These are phyloP conservation scores for Helotiales sp. DNA, from an alignment of 2,329 filamentous ascomycete species.

Conservation along the genomic window DNA sequence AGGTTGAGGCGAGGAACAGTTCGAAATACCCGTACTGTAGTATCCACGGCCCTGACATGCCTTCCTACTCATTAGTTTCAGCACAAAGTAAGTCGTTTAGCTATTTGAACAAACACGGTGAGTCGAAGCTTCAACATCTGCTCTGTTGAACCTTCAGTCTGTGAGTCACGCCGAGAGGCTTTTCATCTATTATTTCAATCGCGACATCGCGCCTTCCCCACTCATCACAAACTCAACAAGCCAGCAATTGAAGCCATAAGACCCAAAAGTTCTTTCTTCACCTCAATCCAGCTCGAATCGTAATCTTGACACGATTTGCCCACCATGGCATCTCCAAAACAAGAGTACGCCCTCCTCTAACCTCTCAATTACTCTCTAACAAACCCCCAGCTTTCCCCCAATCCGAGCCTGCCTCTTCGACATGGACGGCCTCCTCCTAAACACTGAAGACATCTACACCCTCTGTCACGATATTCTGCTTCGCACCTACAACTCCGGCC, in stretches of 20 bases:
- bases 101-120: not conserved
- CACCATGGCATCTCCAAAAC: constrained; percentile 17
- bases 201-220: not conserved
- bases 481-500: constrained; percentile 67
- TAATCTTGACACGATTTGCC: no score
- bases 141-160: not conserved
- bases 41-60: no score
- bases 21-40: no score
- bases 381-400: constrained; percentile 62
- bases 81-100: not conserved
- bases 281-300: no score
- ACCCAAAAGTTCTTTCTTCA: no score
- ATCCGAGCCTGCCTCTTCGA: constrained; percentile 94
- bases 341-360: constrained; percentile 17
- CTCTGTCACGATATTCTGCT: constrained; percentile 81
- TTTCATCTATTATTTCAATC: not conserved
- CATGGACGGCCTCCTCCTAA: constrained; percentile 95
- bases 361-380: constrained; percentile 2
- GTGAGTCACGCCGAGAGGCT: constrained; percentile 14
- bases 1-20: no score
- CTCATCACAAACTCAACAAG: not conserved
- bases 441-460: constrained; percentile 90
- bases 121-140: not conserved
- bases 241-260: not conserved
- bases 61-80: no score